Base-by-base conservation (phyloP, 768 basidiomycete genomes). In the Lactarius psammicola region DNA sequence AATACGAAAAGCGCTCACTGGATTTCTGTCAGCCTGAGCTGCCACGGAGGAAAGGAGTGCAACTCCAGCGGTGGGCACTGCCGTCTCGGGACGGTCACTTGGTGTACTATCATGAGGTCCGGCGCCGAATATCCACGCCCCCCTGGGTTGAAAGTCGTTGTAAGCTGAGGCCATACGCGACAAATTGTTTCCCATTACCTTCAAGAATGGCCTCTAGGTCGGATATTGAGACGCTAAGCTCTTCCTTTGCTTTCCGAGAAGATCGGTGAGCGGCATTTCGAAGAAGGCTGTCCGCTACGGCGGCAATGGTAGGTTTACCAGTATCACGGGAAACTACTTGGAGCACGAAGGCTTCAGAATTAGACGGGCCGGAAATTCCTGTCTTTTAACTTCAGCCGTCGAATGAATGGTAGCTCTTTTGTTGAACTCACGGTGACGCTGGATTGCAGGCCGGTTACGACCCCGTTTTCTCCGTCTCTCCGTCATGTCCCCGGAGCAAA, bases 31-130 rank as follows among this genome's bases (percentile, higher is more conserved):
- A 94, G 76, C 62, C 87, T 80, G n/a, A 87, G 84, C 70, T 94
- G 92, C 91, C 92, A 94, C 18, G 92, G 92, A 20, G 92, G 92
- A 71, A 88, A 92, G 5, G 87, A 88, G 69, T 88, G 77, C 26
- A 92, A 77, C 73, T 92, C 89, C 59, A 87, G 75, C 1, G 88
- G 85, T 28, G 77, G 71, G 44, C 72, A 73, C 42, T 76, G 74
- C 42, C 74, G 74, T 56, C 71, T 75, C 15, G 76, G 73, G 2
- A 79, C 76, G 36, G 77, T 77, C 26, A 89, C 66, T 55, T 84
- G 78, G 71, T 93, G 89, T 18, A 92, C 79, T 69, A 94, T 85
- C 80, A 92, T 83, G 58, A 94, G 83, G 70, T 94, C 90, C 17
- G 91, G 89, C 17, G 88, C 78, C 20, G 85, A 81, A 54, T 90